These are phyloP conservation scores for Pseudocercospora fijiensis DNA, from an alignment of 2,329 filamentous ascomycete genomes.

Conservation along the genomic window DNA sequence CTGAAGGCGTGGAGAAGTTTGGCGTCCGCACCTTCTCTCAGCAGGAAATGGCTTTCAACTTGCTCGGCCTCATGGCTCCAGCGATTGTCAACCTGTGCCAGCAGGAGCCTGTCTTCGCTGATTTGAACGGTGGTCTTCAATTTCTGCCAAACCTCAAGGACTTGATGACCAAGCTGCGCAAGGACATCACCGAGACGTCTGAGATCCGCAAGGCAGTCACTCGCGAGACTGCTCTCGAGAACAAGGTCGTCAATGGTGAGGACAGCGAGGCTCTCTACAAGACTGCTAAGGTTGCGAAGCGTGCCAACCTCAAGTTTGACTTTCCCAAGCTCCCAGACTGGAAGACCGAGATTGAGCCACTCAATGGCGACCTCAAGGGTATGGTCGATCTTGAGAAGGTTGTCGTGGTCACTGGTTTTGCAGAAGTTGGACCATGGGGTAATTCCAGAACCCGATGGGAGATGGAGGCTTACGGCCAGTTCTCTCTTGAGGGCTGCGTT, in stretches of 20 bases:
- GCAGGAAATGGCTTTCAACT: conserved; percentile 99
- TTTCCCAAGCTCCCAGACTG: conserved; percentile 90
- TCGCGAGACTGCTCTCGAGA: conserved; percentile 93
- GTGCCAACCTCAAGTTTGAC: conserved; percentile 96
- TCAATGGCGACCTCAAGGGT: conserved; percentile 84
- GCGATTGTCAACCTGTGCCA: conserved; percentile 94
- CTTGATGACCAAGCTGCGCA: conserved; percentile 87
- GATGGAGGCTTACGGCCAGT: conserved; percentile 96
- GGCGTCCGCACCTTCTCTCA: conserved; percentile 98
- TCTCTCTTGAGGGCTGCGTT: conserved; percentile 95
- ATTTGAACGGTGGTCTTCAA: conserved; percentile 95
- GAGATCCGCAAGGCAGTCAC: conserved; percentile 90
- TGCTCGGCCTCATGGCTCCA: conserved; percentile 93
- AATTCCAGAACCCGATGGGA: conserved; percentile 98
- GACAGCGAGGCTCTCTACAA: conserved; percentile 90
- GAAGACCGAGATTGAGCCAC: conserved; percentile 84
- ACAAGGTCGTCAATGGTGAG: conserved; percentile 95
- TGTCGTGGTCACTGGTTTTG: conserved; percentile 93
- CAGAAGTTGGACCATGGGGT: conserved; percentile 96
- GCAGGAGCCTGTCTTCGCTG: conserved; percentile 90
- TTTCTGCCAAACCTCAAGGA: conserved; percentile 96
- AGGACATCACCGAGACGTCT: conserved; percentile 91
- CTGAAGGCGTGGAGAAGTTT: conserved; percentile 92
- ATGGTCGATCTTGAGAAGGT: conserved; percentile 99
- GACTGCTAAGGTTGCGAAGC: conserved; percentile 87